Evolutionary conservation across 2,329 filamentous ascomycete species (phyloP).

Genomic region (Mycogone perniciosa): DNA sequence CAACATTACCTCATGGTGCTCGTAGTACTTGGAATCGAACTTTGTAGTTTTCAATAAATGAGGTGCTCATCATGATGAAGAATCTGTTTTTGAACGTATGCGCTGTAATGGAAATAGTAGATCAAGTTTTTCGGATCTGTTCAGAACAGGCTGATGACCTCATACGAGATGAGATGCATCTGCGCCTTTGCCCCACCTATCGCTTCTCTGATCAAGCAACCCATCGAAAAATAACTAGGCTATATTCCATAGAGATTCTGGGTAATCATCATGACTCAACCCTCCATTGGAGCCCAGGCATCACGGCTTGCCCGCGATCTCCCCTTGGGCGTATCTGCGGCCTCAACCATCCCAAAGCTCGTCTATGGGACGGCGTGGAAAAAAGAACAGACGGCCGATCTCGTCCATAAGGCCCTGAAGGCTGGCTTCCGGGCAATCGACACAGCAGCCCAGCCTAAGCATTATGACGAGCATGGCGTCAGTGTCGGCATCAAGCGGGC

Average conservation of each 20-base stretch:
- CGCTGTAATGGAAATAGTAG: too few species aligned
- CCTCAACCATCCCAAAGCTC: slow-evolving; percentile 42
- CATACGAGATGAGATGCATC: too few species aligned
- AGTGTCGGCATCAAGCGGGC: slow-evolving; percentile 59
- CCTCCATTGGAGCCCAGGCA: slow-evolving; percentile 20
- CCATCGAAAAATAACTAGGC: background rate
- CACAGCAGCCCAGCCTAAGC: slow-evolving; percentile 70
- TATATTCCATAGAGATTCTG: background rate
- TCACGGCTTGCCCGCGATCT: slow-evolving; percentile 30
- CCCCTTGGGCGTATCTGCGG: slow-evolving; percentile 25
- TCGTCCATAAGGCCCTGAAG: slow-evolving; percentile 63
- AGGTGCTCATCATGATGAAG: too few species aligned
- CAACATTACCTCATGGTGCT: too few species aligned
- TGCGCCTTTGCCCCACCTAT: too few species aligned
- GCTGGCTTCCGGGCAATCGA: slow-evolving; percentile 69
- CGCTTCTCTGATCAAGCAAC: background rate
- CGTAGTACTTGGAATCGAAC: too few species aligned
- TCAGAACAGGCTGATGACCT: too few species aligned
- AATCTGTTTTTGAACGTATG: too few species aligned
- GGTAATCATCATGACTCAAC: slow-evolving; percentile 14
- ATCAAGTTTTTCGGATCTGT: too few species aligned
- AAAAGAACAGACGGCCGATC: slow-evolving; percentile 56
- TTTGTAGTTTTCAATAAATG: too few species aligned
- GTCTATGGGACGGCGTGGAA: slow-evolving; percentile 89
- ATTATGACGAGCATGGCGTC: slow-evolving; percentile 69